Evolutionary conservation across 169 alveolate species (phyloP).

Genomic region (Plasmodium coatneyi): DNA sequence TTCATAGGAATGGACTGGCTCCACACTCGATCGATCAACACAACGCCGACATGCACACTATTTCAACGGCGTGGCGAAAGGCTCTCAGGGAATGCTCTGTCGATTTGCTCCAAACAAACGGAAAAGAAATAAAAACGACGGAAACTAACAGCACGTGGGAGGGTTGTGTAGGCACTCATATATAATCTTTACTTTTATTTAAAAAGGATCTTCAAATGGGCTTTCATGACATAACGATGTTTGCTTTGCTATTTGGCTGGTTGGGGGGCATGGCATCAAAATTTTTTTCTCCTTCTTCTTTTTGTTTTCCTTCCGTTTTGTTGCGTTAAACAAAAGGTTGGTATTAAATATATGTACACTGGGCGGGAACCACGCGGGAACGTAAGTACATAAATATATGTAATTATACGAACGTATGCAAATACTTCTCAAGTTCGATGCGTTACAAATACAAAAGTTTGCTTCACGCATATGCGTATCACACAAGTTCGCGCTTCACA

Average conservation of each 20-base stretch:
- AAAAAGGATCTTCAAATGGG: neutral
- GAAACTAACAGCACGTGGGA: neutral
- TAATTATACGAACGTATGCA: neutral
- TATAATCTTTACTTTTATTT: neutral
- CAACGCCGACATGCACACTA: neutral
- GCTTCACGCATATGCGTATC: neutral
- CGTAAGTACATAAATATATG: neutral
- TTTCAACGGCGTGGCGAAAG: neutral
- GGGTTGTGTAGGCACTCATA: neutral
- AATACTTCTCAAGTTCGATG: neutral
- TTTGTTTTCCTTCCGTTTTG: neutral
- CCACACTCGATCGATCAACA: neutral
- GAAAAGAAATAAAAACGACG: neutral
- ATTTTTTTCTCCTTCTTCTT: neutral
- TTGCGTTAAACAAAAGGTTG: neutral
- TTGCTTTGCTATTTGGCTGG: neutral
- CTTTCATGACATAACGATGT: constrained; percentile 5
- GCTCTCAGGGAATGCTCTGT: neutral
- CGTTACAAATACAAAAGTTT: neutral
- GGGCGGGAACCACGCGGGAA: neutral
- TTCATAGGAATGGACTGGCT: neutral
- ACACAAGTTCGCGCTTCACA: neutral
- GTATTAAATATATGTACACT: neutral
- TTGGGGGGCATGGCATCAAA: constrained; percentile 8
- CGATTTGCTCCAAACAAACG: neutral